These are phyloP conservation scores for Shiraia bambusicola DNA, from an alignment of 2,329 filamentous ascomycete genomes.

Conservation along the genomic window DNA sequence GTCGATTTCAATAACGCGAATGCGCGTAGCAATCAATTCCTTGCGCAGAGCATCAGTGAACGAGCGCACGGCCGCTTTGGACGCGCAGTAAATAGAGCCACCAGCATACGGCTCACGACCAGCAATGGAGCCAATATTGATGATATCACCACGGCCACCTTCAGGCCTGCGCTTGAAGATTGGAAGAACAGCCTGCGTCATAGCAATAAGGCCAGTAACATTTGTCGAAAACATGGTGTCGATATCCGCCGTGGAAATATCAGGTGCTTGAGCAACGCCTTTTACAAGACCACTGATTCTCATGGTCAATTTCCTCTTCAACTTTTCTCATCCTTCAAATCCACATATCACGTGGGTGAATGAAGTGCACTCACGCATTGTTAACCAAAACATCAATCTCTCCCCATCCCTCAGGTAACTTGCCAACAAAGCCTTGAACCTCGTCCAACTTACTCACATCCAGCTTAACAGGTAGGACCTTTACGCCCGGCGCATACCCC, in stretches of 20 bases:
- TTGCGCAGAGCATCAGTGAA: constrained; percentile 82
- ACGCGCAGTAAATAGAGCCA: constrained; percentile 89
- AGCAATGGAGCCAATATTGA: constrained; percentile 93
- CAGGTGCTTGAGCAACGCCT: constrained; percentile 80
- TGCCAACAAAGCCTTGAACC: constrained; percentile 69
- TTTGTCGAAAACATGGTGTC: constrained; percentile 89
- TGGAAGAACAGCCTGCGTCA: constrained; percentile 88
- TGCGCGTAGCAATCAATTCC: constrained; percentile 77
- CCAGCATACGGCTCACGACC: constrained; percentile 82
- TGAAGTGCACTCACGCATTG: constrained; percentile 31
- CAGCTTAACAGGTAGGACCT: constrained; percentile 78
- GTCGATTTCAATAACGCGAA: constrained; percentile 84
- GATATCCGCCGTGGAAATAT: constrained; percentile 81
- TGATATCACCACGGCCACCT: constrained; percentile 84
- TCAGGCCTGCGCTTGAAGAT: constrained; percentile 71
- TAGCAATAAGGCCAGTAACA: constrained; percentile 90
- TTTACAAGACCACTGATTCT: constrained; percentile 79
- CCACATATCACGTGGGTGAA: too few species aligned
- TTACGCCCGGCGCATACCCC: constrained; percentile 70
- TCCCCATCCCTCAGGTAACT: constrained; percentile 77
- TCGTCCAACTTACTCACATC: constrained; percentile 82
- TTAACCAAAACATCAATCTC: constrained; percentile 90
- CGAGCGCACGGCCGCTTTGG: constrained; percentile 81
- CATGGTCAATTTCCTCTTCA: too few species aligned
- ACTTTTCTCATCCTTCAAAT: too few species aligned